Evolutionary conservation across 1,284 basidiomycete genomes (phyloP).

Genomic region (Peniophora sp.): DNA sequence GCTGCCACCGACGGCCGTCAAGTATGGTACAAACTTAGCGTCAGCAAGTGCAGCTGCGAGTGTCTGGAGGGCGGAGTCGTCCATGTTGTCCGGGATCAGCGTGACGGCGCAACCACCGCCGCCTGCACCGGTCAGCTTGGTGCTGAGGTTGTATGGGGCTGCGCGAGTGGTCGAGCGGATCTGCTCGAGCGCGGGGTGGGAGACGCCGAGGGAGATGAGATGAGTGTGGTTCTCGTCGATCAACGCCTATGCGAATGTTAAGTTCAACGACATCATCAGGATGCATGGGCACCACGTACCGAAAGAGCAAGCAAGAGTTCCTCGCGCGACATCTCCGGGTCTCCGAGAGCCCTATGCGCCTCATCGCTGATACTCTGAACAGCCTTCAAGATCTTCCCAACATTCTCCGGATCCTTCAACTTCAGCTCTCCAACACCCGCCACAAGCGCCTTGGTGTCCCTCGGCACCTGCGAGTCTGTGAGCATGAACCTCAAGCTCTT

Average conservation of each 20-base stretch:
- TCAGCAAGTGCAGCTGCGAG: slow-evolving; percentile 54
- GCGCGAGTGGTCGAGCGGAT: slow-evolving; percentile 67
- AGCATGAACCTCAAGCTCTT: slow-evolving; percentile 75
- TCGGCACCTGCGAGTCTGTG: slow-evolving; percentile 86
- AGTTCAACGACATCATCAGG: slow-evolving; percentile 4
- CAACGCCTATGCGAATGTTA: slow-evolving; percentile 49
- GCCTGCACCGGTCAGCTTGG: slow-evolving; percentile 99
- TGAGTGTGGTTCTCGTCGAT: slow-evolving; percentile 88
- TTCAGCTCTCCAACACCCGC: slow-evolving; percentile 80
- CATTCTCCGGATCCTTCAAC: slow-evolving; percentile 69
- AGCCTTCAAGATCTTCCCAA: slow-evolving; percentile 64
- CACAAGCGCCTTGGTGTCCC: slow-evolving; percentile 93
- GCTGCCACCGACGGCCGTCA: slow-evolving; percentile 88
- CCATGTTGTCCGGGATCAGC: slow-evolving; percentile 83
- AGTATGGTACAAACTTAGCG: slow-evolving; percentile 78
- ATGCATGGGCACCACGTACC: slow-evolving; percentile 30
- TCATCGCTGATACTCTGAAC: slow-evolving; percentile 83
- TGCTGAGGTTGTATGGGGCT: slow-evolving; percentile 66
- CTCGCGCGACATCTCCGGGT: slow-evolving; percentile 60
- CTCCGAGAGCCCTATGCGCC: slow-evolving; percentile 68
- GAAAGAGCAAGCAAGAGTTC: slow-evolving; percentile 53
- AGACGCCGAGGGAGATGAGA: slow-evolving; percentile 86
- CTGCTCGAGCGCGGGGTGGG: slow-evolving; percentile 81
- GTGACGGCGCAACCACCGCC: slow-evolving; percentile 98
- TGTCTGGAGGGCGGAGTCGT: slow-evolving; percentile 44